Base-by-base conservation (phyloP, 108 stramenopile species). In the Hondaea fermentalgiana region DNA sequence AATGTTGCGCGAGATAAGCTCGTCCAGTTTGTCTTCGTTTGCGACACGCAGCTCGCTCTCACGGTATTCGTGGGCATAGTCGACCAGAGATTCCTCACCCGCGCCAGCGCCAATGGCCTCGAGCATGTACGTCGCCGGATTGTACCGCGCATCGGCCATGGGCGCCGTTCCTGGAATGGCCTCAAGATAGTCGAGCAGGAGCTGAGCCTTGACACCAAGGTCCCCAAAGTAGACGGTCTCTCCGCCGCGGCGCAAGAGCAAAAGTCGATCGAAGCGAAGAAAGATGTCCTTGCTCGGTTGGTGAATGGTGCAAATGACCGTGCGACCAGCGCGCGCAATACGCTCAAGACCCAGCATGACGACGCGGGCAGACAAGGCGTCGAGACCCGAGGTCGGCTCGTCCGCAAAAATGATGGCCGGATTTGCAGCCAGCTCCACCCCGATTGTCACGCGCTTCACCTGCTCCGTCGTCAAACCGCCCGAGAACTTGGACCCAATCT, bases 71-170 rank as follows among this genome's bases (percentile, higher is more conserved):
- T 29, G 44, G 6, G 57, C 87, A 53, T 45, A 83, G 51, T 83
- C 76, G 42, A 69, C 64, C 25, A 69, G 25, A 14, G 35, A 42
- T 17, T 69, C 64, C 23, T 47, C 51, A 0, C 51, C 25, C 12
- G 76, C 51, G n/a, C 93, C 93, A 5, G 93, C 91, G 43, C 92
- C 93, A 64, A 93, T 93, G 25, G 91, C 95, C 89, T 95, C 95
- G n/a, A 96, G 94, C 95, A 96, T 96, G 95, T 94, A 96, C 6
- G 95, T 94, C 21, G 96, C 96, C 23, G 96, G 96, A 51, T 96
- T 96, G 58, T 93, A 94, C 17, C 76, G 45, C 42, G 93, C 92
- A 92, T 21, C 90, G 91, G 23, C 59, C 58, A 35, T 87, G 76
- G n/a, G 21, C 10, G 12, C 87, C 90, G 59, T 87, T 29, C 59